Evolutionary conservation across 2,329 filamentous ascomycete species (phyloP).

Genomic region (Aspergillus fumigatiaffinis): DNA sequence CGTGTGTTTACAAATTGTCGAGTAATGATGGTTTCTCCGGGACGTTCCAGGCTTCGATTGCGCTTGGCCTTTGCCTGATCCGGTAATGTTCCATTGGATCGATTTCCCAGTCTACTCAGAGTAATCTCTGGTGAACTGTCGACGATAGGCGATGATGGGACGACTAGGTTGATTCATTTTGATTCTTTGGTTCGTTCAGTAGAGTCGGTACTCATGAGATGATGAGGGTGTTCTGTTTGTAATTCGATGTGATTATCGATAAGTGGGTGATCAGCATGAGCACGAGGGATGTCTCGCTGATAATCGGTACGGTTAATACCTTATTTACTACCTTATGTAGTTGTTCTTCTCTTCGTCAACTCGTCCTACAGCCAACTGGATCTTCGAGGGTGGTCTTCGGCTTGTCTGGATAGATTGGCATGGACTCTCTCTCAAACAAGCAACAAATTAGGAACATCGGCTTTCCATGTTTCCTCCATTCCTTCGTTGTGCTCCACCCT

Average conservation of each 20-base stretch:
- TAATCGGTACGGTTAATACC: not conserved
- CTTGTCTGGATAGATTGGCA: not conserved
- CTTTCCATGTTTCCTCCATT: not conserved
- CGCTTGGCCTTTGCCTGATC: slow-evolving; percentile 6
- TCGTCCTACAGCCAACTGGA: not conserved
- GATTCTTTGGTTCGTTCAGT: not conserved
- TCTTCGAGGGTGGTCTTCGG: too few species aligned
- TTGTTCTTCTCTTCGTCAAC: not conserved
- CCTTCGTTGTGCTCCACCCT: slow-evolving; percentile 7
- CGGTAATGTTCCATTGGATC: not conserved
- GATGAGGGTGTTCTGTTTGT: too few species aligned
- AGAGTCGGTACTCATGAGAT: not conserved
- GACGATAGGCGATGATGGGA: too few species aligned
- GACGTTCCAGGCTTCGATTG: not conserved
- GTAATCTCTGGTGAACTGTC: not conserved
- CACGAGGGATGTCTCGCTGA: not conserved
- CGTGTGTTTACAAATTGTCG: not conserved
- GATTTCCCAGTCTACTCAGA: not conserved
- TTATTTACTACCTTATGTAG: not conserved
- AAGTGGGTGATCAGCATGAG: not conserved
- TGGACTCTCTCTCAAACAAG: not conserved
- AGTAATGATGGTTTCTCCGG: not conserved
- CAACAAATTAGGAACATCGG: not conserved
- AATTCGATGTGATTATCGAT: not conserved
- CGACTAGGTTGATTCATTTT: not conserved